Evolutionary conservation across 352 stramenopile species (phyloP).

Genomic region (Saprolegnia parasitica): DNA sequence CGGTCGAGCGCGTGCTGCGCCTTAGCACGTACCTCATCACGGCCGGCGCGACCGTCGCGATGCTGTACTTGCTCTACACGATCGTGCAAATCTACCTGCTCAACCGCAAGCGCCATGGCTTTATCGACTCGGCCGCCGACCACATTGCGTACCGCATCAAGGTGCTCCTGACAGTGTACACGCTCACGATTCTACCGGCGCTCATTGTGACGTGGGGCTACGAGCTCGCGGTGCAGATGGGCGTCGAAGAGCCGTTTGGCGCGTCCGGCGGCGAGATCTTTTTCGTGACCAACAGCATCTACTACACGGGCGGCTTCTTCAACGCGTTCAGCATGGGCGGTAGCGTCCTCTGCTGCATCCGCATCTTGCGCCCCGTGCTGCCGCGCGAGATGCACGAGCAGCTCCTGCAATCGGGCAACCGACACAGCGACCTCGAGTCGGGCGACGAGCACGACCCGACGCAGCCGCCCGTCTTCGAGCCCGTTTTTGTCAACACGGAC

Average conservation of each 20-base stretch:
- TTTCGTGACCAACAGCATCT: slow-evolving; percentile 38
- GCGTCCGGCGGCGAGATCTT: background rate
- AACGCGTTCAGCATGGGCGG: slow-evolving; percentile 56
- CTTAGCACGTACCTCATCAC: slow-evolving; percentile 20
- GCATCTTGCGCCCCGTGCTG: slow-evolving; percentile 57
- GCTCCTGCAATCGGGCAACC: slow-evolving; percentile 52
- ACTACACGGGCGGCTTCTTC: slow-evolving; percentile 55
- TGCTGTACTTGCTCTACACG: slow-evolving; percentile 35
- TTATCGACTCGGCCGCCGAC: slow-evolving; percentile 43
- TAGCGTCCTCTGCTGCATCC: slow-evolving; percentile 60
- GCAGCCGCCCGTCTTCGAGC: slow-evolving; percentile 43
- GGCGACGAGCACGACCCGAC: slow-evolving; percentile 30
- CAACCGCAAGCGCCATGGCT: slow-evolving; percentile 40
- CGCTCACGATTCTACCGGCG: slow-evolving; percentile 55
- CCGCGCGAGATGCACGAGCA: slow-evolving; percentile 55
- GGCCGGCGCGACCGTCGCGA: background rate
- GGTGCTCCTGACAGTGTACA: slow-evolving; percentile 63
- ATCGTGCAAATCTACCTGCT: slow-evolving; percentile 52
- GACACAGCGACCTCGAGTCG: slow-evolving; percentile 31
- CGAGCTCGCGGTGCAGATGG: slow-evolving; percentile 36
- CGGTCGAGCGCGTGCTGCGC: slow-evolving; percentile 4
- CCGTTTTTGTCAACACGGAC: slow-evolving; percentile 78
- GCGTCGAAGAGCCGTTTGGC: slow-evolving; percentile 36
- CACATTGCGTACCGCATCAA: slow-evolving; percentile 63
- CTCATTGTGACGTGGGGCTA: slow-evolving; percentile 36